Evolutionary conservation across 441 rosid genomes (phyloP).

Genomic region (Gossypium davidsonii): DNA sequence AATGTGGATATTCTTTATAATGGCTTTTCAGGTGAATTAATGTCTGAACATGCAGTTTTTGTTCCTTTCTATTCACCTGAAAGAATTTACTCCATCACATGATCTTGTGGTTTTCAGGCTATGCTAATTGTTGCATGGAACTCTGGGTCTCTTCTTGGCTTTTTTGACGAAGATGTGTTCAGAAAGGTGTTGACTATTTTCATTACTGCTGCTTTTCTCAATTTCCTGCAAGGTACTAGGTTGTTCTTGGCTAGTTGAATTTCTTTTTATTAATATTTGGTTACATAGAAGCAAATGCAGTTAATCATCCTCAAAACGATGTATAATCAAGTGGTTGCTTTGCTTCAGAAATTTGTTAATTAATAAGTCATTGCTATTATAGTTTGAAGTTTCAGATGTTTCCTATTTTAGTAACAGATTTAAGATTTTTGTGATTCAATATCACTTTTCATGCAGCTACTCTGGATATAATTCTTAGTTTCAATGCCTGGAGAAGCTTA

Average conservation of each 20-base stretch:
- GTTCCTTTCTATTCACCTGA: slow-evolving; percentile 14
- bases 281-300: not conserved
- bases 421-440: slow-evolving; percentile 9
- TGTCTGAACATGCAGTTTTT: slow-evolving; percentile 18
- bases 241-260: slow-evolving; percentile 12
- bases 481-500: slow-evolving; percentile 88
- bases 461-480: slow-evolving; percentile 78
- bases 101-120: slow-evolving; percentile 47
- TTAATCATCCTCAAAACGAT: slow-evolving; percentile 1
- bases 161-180: slow-evolving; percentile 58
- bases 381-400: slow-evolving; percentile 6
- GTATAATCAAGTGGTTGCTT: not conserved
- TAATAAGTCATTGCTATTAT: not conserved
- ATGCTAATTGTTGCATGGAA: slow-evolving; percentile 95
- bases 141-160: slow-evolving; percentile 59
- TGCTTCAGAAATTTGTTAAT: slow-evolving; percentile 7
- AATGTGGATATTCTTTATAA: slow-evolving; percentile 56
- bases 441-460: slow-evolving; percentile 47
- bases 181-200: slow-evolving; percentile 71
- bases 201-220: slow-evolving; percentile 82
- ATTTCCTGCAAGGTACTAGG: slow-evolving; percentile 70
- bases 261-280: slow-evolving; percentile 8
- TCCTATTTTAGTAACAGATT: slow-evolving; percentile 5
- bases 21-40: slow-evolving; percentile 22
- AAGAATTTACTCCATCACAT: slow-evolving; percentile 15